Evolutionary conservation across 768 basidiomycete genomes (phyloP), one percentile per base, ranked within the genome.

Genomic region (Filobasidium wieringae): DNA sequence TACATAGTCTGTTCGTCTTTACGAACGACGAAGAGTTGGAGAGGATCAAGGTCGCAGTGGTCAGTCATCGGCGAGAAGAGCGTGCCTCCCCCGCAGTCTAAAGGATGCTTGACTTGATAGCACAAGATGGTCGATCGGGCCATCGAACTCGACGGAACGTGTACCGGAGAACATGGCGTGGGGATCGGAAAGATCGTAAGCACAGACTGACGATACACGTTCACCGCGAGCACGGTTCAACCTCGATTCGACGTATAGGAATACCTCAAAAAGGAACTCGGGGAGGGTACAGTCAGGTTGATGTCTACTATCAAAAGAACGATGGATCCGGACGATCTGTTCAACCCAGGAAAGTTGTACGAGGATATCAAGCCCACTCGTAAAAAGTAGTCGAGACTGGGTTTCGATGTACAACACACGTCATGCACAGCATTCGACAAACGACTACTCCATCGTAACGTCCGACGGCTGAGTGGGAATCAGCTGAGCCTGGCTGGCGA

Each of bases 251-350:
- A 22, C 19, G 32, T 17, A 9, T 27, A 51, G 58, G 81, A 85
- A 66, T 93, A 87, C 72, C 79, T 96, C 1, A 71, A 76, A 17
- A 79, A 83, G 19, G 92, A 96, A 70, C 79, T 96, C 0, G 92
- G 92, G 0, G 77, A 76, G 47, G 84, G 82, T 4, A 92, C 90
- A 0, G 84, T 95, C 11, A 80, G 81, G 47, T 75, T 93, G 7
- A 90, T 95, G 89, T 82, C 81, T 76, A 80, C 79, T n/a, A 79
- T 95, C 66, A 96, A 93, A 74, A 74, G 75, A 37, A 79, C 84
- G 19, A 52, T 58, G 0, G 57, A 58, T 53, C 57, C 57, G 31
- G 51, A 58, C 15, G 37, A 50, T 4, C 32, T 58, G 22, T 43
- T 58, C 40, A 58, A 58, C 31, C 57, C 57, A n/a, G 57, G 57